Evolutionary conservation across 345 rosid genomes (phyloP), one percentile per base, ranked within the genome.

Genomic region (Hibiscus tridactylites): DNA sequence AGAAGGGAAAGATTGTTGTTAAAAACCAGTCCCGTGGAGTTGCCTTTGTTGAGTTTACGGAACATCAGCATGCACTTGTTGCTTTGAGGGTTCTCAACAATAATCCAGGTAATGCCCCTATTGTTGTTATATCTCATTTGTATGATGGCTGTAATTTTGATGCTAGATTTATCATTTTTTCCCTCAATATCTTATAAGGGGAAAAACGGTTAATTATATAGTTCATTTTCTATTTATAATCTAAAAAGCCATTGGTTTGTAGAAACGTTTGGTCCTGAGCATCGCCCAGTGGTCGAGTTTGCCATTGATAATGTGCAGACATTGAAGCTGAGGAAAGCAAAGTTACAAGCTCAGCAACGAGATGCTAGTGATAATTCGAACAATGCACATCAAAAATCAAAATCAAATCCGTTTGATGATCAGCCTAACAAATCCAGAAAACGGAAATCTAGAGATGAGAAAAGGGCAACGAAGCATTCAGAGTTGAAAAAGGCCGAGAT

Each of bases 81-180:
- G 97, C 97, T 74, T 78, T 90, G 70, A 86, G 98, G 83, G 96
- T 95, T 76, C 91, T 88, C 75, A 95, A 90, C 75, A 95, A 95
- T 65, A 89, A 92, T 79, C 98, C 96, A 4, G 60, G 71, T 50
- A 50, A 47, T 24, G 28, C 44, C 16, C 42, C 61, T 21, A 16
- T 24, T 66, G 35, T 24, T 66, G 35, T 13, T 16, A 50, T 50
- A 50, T 24, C 39, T 66, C 12, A 24, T 6, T n/a, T 13, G 56
- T 33, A 47, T 46, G 70, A 65, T 24, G 37, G 21, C 57, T 66
- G 28, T 47, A 46, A 46, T 65, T 63, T 63, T 9, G 6, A 65
- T 15, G 5, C 69, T 21, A 11, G 17, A 44, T 6, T 65, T 65
- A 2, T 24, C 56, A 31, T 24, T 15, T 65, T 64, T 46, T 66